Evolutionary conservation across 495 filamentous ascomycete species (phyloP).

Genomic region (Saxispiralis lemnorum): DNA sequence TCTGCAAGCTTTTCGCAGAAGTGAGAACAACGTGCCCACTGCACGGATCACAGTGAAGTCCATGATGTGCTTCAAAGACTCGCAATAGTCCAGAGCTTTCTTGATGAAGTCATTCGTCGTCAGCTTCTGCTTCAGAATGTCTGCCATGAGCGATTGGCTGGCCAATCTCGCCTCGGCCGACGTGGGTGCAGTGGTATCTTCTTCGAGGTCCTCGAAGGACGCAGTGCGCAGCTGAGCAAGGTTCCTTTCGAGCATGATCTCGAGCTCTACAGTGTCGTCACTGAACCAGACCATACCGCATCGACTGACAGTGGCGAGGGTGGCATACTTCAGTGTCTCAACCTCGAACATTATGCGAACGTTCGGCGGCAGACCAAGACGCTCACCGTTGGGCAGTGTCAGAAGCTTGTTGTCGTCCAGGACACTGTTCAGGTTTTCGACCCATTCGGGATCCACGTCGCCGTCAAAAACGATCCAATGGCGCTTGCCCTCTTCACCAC

Average conservation of each 20-base stretch:
- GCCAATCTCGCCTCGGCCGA: conserved; percentile 56
- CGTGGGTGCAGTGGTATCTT: conserved; percentile 71
- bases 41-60: conserved; percentile 82
- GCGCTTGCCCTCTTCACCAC: conserved; percentile 85
- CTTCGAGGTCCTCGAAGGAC: conserved; percentile 83
- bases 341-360: conserved; percentile 99
- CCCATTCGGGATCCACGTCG: conserved; percentile 97
- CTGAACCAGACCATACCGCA: conserved; percentile 99
- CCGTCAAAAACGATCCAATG: conserved; percentile 99
- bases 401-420: conserved; percentile 96
- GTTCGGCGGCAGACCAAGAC: conserved; percentile 80
- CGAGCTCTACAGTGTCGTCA: conserved; percentile 80
- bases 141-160: conserved; percentile 57
- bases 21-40: conserved; percentile 81
- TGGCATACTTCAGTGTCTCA: conserved; percentile 94
- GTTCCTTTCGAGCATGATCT: conserved; percentile 86
- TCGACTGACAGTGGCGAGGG: conserved; percentile 88
- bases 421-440: conserved; percentile 98
- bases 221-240: conserved; percentile 63
- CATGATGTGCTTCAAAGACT: conserved; percentile 86
- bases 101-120: conserved; percentile 59
- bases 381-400: conserved; percentile 92
- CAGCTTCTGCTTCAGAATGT: conserved; percentile 56
- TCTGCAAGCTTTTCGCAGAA: conserved; percentile 81
- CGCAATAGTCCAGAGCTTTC: conserved; percentile 56